Conservation (phyloP, 2,329 filamentous ascomycete species). For the Exophiala sideris region DNA sequence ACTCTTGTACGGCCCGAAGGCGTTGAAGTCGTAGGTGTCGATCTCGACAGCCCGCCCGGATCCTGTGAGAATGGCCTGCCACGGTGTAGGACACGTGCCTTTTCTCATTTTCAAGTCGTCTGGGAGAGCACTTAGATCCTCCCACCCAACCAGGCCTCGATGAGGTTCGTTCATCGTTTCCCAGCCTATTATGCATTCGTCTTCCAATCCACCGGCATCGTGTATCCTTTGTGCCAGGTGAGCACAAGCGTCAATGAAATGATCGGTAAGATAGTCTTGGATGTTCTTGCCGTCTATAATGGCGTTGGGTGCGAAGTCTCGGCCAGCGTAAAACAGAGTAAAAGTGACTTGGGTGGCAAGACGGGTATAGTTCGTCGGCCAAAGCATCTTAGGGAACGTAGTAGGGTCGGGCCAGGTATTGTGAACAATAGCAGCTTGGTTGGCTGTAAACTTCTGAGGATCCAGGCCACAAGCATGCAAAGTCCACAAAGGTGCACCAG, state of each 20-base stretch:
- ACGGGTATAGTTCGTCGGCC: conserved; percentile 94
- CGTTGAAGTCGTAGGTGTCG: conserved; percentile 89
- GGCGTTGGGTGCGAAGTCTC: conserved; percentile 90
- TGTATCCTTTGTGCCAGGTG: conserved; percentile 81
- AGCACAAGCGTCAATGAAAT: conserved; percentile 75
- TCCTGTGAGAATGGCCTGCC: conserved; percentile 90
- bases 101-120: conserved; percentile 87
- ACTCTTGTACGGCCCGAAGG: conserved; percentile 85
- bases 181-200: conserved; percentile 88
- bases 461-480: conserved; percentile 91
- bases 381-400: conserved; percentile 96
- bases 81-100: conserved; percentile 87
- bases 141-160: conserved; percentile 77
- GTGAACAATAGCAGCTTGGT: conserved; percentile 89
- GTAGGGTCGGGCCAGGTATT: conserved; percentile 86
- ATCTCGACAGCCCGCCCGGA: conserved; percentile 87
- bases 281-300: conserved; percentile 94
- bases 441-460: conserved; percentile 76
- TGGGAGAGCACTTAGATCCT: conserved; percentile 77
- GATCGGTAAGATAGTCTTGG: conserved; percentile 86
- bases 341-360: conserved; percentile 87
- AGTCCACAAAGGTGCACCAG: conserved; percentile 96
- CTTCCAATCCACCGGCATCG: conserved; percentile 83
- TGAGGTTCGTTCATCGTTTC: conserved; percentile 96
- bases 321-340: conserved; percentile 87